Evolutionary conservation across 345 rosid species (phyloP).

Genomic region (Eutrema heterophyllum): DNA sequence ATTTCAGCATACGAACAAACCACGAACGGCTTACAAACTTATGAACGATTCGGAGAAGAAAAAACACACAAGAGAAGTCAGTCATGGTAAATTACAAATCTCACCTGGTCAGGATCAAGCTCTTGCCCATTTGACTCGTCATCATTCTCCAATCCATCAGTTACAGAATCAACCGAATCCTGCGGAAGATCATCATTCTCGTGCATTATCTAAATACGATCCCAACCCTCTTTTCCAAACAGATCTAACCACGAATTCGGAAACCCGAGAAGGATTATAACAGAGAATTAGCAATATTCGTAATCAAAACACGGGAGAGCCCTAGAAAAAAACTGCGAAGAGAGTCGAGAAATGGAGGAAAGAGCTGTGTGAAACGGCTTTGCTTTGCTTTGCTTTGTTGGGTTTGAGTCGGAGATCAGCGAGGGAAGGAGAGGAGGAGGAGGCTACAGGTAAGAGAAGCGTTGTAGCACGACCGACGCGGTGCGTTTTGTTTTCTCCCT

Average conservation of each 20-base stretch:
- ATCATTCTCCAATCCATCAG: slow-evolving; percentile 27
- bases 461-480: slow-evolving; percentile 32
- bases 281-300: background rate
- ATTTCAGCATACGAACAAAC: background rate
- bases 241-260: slow-evolving; percentile 30
- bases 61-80: background rate
- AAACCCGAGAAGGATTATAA: background rate
- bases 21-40: background rate
- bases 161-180: slow-evolving; percentile 23
- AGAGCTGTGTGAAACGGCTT: background rate
- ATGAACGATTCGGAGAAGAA: background rate
- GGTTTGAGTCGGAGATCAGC: slow-evolving; percentile 6
- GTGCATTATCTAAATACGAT: slow-evolving; percentile 37
- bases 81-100: background rate
- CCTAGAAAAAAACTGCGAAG: slow-evolving; percentile 7
- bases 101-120: slow-evolving; percentile 30
- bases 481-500: slow-evolving; percentile 27
- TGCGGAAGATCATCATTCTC: slow-evolving; percentile 35
- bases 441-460: background rate
- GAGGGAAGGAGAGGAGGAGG: background rate
- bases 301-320: background rate
- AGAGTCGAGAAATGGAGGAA: background rate
- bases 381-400: background rate
- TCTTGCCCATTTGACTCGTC: slow-evolving; percentile 19
- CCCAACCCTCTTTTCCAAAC: background rate